A percentile compares a stretch with the other conserved stretches of the same genome.
phyloP scores from a whole-genome alignment of 2,329 filamentous ascomycete genomes.

The Exserohilum turcica region DNA sequence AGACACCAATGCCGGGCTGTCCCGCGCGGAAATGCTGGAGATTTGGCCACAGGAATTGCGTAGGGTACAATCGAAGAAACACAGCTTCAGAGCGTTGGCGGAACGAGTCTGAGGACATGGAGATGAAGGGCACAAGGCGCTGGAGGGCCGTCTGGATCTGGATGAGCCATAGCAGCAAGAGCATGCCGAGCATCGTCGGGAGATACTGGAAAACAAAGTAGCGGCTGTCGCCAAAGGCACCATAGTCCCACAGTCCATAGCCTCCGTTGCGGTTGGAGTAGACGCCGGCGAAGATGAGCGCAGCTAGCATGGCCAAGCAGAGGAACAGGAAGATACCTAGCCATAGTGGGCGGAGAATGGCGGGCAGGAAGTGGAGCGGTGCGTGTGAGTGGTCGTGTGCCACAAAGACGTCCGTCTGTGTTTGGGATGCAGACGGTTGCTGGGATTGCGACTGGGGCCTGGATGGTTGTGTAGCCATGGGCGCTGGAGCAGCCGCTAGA shows the following conservation, averaged over 20 bases:
- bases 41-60: slow-evolving; percentile 70
- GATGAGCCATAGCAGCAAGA: slow-evolving; percentile 77
- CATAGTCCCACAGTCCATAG: slow-evolving; percentile 68
- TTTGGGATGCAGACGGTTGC: slow-evolving; percentile 19
- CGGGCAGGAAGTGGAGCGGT: slow-evolving; percentile 70
- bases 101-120: slow-evolving; percentile 70
- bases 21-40: slow-evolving; percentile 71
- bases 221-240: slow-evolving; percentile 69
- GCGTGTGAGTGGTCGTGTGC: slow-evolving; percentile 52
- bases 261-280: slow-evolving; percentile 56
- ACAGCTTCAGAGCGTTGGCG: slow-evolving; percentile 65
- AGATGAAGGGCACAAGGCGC: slow-evolving; percentile 76
- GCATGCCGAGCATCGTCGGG: slow-evolving; percentile 74
- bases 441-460: slow-evolving; percentile 1
- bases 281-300: slow-evolving; percentile 70
- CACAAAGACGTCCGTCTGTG: slow-evolving; percentile 52
- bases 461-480: slow-evolving; percentile 9
- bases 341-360: slow-evolving; percentile 69
- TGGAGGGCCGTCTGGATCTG: slow-evolving; percentile 75
- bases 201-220: slow-evolving; percentile 90
- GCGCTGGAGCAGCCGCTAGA: slow-evolving; percentile 10
- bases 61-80: slow-evolving; percentile 65
- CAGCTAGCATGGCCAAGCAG: slow-evolving; percentile 72
- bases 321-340: slow-evolving; percentile 65
- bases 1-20: slow-evolving; percentile 68